Percentiles rank a stretch among this genome's conserved stretches.
phyloP scores from a whole-genome alignment of 2,329 filamentous ascomycete genomes.

The Phyllachora maydis region DNA sequence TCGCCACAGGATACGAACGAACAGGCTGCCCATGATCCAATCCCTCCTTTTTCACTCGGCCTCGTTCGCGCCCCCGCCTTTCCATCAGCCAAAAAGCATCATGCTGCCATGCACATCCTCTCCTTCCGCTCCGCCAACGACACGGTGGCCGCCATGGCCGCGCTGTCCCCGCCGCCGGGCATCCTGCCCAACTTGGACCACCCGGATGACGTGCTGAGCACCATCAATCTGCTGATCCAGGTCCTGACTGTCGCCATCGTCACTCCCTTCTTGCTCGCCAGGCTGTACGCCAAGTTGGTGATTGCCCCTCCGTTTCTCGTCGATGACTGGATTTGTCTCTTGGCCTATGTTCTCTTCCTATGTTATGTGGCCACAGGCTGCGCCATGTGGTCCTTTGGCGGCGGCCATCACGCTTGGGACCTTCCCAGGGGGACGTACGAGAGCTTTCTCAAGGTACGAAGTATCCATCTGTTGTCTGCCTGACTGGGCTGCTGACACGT shows the following conservation, averaged over 20 bases:
- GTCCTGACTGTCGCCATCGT: neutral
- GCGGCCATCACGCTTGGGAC: neutral
- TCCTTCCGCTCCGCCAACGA: too few relatives aligned
- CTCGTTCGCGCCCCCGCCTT: too few relatives aligned
- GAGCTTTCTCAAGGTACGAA: neutral
- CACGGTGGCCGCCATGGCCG: neutral
- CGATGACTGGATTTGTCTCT: neutral
- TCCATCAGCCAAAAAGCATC: too few relatives aligned
- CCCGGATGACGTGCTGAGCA: neutral
- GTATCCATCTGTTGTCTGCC: neutral
- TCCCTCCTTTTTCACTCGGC: too few relatives aligned
- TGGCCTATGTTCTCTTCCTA: neutral
- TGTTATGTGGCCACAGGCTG: too few relatives aligned
- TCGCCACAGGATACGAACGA: too few relatives aligned
- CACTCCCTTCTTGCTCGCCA: neutral
- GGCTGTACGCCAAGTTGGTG: neutral
- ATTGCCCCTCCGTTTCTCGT: neutral
- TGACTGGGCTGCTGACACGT: neutral
- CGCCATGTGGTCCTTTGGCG: neutral
- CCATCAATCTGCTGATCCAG: neutral
- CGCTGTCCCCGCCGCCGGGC: neutral
- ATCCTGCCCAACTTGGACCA: slow-evolving; percentile 1
- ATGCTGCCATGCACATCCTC: too few relatives aligned
- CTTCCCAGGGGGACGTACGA: neutral
- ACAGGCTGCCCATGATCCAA: too few relatives aligned